Percentiles rank a stretch among this genome's conserved stretches.
These are phyloP conservation scores for Calonectria pteridis DNA, from an alignment of 2,329 filamentous ascomycete species.

Conservation along the genomic window DNA sequence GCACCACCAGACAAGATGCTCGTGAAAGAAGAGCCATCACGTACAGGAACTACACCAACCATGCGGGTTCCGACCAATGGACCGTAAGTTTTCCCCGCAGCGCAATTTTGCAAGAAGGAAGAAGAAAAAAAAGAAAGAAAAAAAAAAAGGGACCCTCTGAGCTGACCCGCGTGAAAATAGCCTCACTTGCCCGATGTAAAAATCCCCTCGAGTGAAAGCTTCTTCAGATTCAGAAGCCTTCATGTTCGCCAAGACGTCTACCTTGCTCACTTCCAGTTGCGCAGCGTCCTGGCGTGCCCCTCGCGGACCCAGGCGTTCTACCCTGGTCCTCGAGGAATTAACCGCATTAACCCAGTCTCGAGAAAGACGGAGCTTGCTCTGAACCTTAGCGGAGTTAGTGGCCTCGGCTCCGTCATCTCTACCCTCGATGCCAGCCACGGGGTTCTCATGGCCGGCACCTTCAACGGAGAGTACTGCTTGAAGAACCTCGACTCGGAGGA, in stretches of 20 bases:
- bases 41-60: conserved; percentile 71
- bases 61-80: conserved; percentile 60
- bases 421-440: conserved; percentile 66
- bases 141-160: neutral
- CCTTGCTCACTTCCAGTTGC: conserved; percentile 75
- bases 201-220: conserved; percentile 59
- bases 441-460: conserved; percentile 70
- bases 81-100: conserved; percentile 55
- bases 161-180: conserved; percentile 28
- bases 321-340: conserved; percentile 62
- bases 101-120: neutral
- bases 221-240: conserved; percentile 71
- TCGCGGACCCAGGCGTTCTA: conserved; percentile 70
- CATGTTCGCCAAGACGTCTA: conserved; percentile 65
- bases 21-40: conserved; percentile 59
- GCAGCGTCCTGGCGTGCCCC: conserved; percentile 70
- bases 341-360: conserved; percentile 65
- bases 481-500: conserved; percentile 58
- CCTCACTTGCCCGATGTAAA: conserved; percentile 37
- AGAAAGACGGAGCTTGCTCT: conserved; percentile 60
- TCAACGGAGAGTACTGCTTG: conserved; percentile 67
- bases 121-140: neutral
- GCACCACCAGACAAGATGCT: conserved; percentile 63
- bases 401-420: conserved; percentile 58
- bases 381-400: conserved; percentile 54